phyloP scores from a whole-genome alignment of 1,284 basidiomycete genomes.

The Austropuccinia psidii region DNA sequence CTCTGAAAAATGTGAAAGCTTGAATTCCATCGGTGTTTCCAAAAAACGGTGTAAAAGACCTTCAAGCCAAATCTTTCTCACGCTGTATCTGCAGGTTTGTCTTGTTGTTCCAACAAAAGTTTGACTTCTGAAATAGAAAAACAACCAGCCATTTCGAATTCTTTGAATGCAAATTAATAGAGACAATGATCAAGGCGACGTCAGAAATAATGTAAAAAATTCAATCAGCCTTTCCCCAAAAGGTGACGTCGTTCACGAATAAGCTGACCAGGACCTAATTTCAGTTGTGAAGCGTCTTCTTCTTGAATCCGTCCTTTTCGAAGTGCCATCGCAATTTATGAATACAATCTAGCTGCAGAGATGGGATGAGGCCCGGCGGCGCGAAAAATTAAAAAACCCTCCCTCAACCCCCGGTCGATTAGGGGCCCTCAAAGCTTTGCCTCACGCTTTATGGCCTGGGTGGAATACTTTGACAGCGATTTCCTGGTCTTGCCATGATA shows the following conservation, averaged over 20 bases:
- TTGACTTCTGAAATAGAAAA: slow-evolving; percentile 84
- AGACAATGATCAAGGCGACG: slow-evolving; percentile 44
- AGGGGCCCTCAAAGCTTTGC: no score
- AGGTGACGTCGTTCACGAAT: neutral
- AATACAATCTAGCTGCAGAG: no score
- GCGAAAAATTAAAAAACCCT: no score
- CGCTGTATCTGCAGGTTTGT: slow-evolving; percentile 63
- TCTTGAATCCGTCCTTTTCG: slow-evolving; percentile 31
- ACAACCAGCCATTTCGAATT: slow-evolving; percentile 84
- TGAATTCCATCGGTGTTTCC: neutral
- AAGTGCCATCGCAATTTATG: slow-evolving; percentile 25
- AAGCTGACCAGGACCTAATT: slow-evolving; percentile 20
- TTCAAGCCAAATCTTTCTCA: slow-evolving; percentile 50
- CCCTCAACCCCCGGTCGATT: no score
- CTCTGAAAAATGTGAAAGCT: slow-evolving; percentile 52
- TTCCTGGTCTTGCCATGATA: no score
- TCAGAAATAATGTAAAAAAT: neutral
- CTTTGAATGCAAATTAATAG: slow-evolving; percentile 52
- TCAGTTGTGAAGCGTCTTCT: slow-evolving; percentile 32
- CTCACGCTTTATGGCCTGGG: no score
- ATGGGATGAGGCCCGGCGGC: no score
- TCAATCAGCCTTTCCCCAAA: neutral
- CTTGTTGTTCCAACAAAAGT: slow-evolving; percentile 68
- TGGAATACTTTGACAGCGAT: no score
- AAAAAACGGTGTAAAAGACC: neutral